phyloP scores from a whole-genome alignment of 2,329 filamentous ascomycete species.

The Arachnomyces sp. region DNA sequence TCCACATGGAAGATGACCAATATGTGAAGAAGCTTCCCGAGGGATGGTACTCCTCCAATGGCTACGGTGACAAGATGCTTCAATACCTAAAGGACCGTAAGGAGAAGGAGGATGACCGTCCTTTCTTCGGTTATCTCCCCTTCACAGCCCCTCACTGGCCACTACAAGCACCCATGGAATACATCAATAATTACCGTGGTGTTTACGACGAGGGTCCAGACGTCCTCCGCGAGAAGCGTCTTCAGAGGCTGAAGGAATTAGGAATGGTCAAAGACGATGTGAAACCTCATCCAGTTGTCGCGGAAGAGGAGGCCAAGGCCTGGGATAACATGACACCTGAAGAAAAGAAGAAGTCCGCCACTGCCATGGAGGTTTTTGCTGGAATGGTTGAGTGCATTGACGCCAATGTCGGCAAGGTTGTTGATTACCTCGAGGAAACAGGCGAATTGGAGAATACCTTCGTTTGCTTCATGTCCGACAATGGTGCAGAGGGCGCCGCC shows the following conservation, averaged over 20 bases:
- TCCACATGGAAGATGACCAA: slow-evolving; percentile 40
- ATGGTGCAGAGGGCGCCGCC: slow-evolving; percentile 53
- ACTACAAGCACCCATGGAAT: slow-evolving; percentile 50
- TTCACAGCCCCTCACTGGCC: slow-evolving; percentile 60
- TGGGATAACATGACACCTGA: slow-evolving; percentile 30
- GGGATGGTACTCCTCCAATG: slow-evolving; percentile 48
- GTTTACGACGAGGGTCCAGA: slow-evolving; percentile 56
- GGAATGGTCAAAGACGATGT: slow-evolving; percentile 48
- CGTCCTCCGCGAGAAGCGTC: slow-evolving; percentile 45
- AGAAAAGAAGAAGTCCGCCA: slow-evolving; percentile 34
- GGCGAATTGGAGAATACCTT: slow-evolving; percentile 59
- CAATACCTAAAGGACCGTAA: slow-evolving; percentile 45
- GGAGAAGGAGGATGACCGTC: slow-evolving; percentile 29
- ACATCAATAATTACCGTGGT: slow-evolving; percentile 51
- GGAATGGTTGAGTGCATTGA: slow-evolving; percentile 60
- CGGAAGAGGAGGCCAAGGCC: slow-evolving; percentile 40
- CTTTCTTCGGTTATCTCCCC: slow-evolving; percentile 55
- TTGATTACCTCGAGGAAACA: slow-evolving; percentile 48
- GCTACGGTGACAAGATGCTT: slow-evolving; percentile 47
- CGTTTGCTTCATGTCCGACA: slow-evolving; percentile 57
- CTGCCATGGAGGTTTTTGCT: slow-evolving; percentile 56
- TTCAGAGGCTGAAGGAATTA: slow-evolving; percentile 50
- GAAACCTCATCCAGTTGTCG: slow-evolving; percentile 29
- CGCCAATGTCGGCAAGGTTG: slow-evolving; percentile 51
- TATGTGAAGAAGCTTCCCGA: slow-evolving; percentile 42